Evolutionary conservation across 2,329 filamentous ascomycete species (phyloP).

Genomic region (Drechslerella dactyloides): DNA sequence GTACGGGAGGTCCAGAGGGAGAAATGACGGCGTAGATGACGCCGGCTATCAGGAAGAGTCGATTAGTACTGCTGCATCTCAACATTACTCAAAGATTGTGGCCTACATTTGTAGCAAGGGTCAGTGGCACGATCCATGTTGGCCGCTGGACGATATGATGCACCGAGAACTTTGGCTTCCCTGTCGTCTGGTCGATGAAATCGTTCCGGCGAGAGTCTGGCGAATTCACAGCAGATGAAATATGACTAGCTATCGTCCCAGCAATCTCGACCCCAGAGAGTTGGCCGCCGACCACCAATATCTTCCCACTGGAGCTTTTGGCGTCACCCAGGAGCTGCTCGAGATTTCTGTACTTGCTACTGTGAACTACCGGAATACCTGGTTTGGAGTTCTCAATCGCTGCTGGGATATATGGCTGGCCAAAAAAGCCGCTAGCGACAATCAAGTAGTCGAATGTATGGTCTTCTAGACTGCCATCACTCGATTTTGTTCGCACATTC

Average conservation of each 20-base stretch:
- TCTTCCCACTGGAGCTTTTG: slow-evolving; percentile 63
- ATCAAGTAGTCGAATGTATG: slow-evolving; percentile 73
- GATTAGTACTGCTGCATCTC: slow-evolving; percentile 58
- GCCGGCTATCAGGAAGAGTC: slow-evolving; percentile 58
- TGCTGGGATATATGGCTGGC: slow-evolving; percentile 65
- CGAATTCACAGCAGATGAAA: slow-evolving; percentile 69
- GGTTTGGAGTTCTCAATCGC: slow-evolving; percentile 57
- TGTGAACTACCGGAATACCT: slow-evolving; percentile 68
- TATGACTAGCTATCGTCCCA: slow-evolving; percentile 71
- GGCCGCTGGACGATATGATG: slow-evolving; percentile 74
- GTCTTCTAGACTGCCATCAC: slow-evolving; percentile 58
- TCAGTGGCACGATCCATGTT: slow-evolving; percentile 73
- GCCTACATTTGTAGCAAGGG: slow-evolving; percentile 63
- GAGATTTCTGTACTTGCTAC: slow-evolving; percentile 69
- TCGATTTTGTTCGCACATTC: slow-evolving; percentile 59
- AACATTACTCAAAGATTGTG: slow-evolving; percentile 16
- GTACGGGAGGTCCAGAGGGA: slow-evolving; percentile 74
- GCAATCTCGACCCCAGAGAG: slow-evolving; percentile 83
- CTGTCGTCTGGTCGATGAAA: slow-evolving; percentile 56
- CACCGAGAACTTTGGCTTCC: slow-evolving; percentile 65
- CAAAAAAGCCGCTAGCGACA: slow-evolving; percentile 78
- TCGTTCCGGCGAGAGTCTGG: slow-evolving; percentile 58
- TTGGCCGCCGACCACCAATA: slow-evolving; percentile 78
- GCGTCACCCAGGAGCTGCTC: slow-evolving; percentile 60
- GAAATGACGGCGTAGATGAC: slow-evolving; percentile 66